Base-by-base conservation (phyloP, 1,284 basidiomycete species). In the Sporisorium graminicola region DNA sequence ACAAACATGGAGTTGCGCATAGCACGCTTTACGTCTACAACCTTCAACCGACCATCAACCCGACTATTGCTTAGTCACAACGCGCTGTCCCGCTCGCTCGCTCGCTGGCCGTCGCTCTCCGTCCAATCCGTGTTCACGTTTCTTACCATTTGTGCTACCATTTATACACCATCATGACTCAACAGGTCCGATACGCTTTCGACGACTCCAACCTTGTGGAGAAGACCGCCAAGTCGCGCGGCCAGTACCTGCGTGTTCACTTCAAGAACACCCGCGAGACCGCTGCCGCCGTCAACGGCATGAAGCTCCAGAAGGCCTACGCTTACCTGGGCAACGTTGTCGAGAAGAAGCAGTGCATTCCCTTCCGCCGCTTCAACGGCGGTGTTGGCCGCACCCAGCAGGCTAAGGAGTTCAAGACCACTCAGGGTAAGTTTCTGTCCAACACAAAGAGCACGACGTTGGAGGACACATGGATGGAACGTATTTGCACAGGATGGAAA, bases 221-320 rank as follows among this genome's bases (percentile, higher is more conserved):
- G 81, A 84, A 84, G 83, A 83, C 82, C 59, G 77, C 83, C 61
- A 73, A 76, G 67, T 93, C 95, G 75, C 92, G 93, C 86, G 95
- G 95, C 85, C 93, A 95, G 89, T 97, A 98, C 90, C 91, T 98
- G 86, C 93, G 95, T 83, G 97, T 96, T 69, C 97, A 99, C 90
- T 99, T 98, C 92, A 99, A 99, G 93, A 99, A 99, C 91, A 98
- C 98, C 91, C 93, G 95, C 83, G 87, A 88, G 82, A 87, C 86
- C 64, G 86, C 86, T 35, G 86, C 86, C 57, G 86, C 86, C 58
- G 71, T 87, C 81, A 77, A 79, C 93, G 97, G 97, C 87, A 89
- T 98, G 88, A 94, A 94, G 87, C 90, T 99, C 87, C 91, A 92
- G 84, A 98, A 98, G 90, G 97, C 97, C 53, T 96, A 96, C 89